These are phyloP conservation scores for Barnettozyma hawaiiensis DNA, from an alignment of 1,139 yeast genomes.

Conservation along the genomic window DNA sequence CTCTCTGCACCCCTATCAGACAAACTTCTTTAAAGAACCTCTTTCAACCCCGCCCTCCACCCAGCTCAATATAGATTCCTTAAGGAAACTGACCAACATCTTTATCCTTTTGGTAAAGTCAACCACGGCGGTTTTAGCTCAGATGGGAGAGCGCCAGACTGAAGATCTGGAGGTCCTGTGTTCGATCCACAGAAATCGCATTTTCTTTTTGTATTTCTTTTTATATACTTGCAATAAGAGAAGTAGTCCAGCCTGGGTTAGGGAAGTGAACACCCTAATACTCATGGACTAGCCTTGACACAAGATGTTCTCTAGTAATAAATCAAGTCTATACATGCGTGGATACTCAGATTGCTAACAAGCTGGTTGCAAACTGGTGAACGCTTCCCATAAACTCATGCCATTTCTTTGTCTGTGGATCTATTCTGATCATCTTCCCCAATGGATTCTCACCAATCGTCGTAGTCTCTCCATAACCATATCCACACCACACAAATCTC, in stretches of 20 bases:
- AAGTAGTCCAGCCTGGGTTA: too few species aligned
- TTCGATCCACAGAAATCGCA: constrained; percentile 82
- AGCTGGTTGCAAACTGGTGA: neutral
- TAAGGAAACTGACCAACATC: too few species aligned
- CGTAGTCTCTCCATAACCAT: constrained; percentile 17
- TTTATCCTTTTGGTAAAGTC: too few species aligned
- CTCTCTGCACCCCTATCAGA: too few species aligned
- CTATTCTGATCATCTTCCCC: neutral
- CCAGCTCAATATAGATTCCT: too few species aligned
- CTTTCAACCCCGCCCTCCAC: too few species aligned
- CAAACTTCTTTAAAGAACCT: too few species aligned
- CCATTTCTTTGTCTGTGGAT: neutral
- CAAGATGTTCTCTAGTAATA: neutral
- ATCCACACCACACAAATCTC: constrained; percentile 55
- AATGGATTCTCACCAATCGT: neutral
- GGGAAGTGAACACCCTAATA: too few species aligned
- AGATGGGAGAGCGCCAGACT: constrained; percentile 89
- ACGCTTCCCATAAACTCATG: neutral
- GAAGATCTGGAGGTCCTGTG: constrained; percentile 86
- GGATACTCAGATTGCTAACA: neutral
- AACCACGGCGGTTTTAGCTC: constrained; percentile 59
- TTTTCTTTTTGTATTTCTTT: constrained; percentile 18
- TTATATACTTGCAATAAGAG: too few species aligned
- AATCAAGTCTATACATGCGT: neutral
- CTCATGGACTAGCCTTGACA: too few species aligned